phyloP scores from a whole-genome alignment of 192 early-diverging fungal species.

The Irineochytrium annulatum region DNA sequence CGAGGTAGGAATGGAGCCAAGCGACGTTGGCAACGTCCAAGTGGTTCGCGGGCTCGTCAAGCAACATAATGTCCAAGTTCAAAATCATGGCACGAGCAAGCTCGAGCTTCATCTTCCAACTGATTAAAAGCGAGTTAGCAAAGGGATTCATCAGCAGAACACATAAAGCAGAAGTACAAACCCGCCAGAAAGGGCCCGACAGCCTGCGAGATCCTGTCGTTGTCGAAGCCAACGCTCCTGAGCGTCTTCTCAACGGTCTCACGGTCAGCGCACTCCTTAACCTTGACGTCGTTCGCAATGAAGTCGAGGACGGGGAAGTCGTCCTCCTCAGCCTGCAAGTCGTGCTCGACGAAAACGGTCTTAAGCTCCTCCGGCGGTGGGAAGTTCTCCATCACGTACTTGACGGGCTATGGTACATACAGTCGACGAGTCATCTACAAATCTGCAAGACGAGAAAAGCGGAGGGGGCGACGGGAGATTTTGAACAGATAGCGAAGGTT shows the following conservation, averaged over 20 bases:
- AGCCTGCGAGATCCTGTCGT: slow-evolving; percentile 53
- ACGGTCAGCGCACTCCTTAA: slow-evolving; percentile 46
- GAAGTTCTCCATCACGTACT: slow-evolving; percentile 76
- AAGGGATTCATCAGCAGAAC: too few species aligned
- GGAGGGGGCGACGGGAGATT: too few species aligned
- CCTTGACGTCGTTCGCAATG: slow-evolving; percentile 46
- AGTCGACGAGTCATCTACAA: too few species aligned
- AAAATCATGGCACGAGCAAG: slow-evolving; percentile 80
- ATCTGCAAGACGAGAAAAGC: too few species aligned
- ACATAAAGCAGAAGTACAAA: too few species aligned
- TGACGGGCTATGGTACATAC: too few species aligned
- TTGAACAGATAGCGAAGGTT: too few species aligned
- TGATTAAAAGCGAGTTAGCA: slow-evolving; percentile 74
- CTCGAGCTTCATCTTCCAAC: slow-evolving; percentile 87
- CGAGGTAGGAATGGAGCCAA: slow-evolving; percentile 70
- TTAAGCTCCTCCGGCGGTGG: slow-evolving; percentile 69
- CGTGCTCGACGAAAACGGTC: slow-evolving; percentile 79
- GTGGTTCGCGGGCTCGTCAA: slow-evolving; percentile 84
- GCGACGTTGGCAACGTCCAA: slow-evolving; percentile 66
- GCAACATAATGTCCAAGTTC: slow-evolving; percentile 76
- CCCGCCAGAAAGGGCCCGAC: too few species aligned
- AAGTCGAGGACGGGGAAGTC: slow-evolving; percentile 69
- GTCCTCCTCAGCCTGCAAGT: slow-evolving; percentile 67
- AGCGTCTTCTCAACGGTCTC: slow-evolving; percentile 34
- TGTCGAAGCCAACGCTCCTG: slow-evolving; percentile 65